Percentiles rank a stretch among this genome's conserved stretches.
These are phyloP conservation scores for Syzygium syzygioides DNA, from an alignment of 441 rosid species.

Conservation along the genomic window DNA sequence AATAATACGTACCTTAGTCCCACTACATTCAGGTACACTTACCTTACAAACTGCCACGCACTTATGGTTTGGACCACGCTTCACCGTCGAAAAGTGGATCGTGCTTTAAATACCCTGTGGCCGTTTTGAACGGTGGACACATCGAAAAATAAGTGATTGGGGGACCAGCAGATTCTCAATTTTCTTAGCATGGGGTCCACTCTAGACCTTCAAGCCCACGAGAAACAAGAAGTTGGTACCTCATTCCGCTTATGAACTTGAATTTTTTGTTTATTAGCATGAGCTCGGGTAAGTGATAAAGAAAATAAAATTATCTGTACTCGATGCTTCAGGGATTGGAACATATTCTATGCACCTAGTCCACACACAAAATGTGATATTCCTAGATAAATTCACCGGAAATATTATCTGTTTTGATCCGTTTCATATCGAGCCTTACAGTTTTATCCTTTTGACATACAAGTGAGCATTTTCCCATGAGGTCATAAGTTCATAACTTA, in stretches of 20 bases:
- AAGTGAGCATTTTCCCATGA: too few species aligned
- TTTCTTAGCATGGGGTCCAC: not conserved
- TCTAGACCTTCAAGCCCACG: not conserved
- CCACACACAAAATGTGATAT: not conserved
- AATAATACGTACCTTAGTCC: not conserved
- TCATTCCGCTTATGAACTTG: not conserved
- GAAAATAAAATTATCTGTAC: not conserved
- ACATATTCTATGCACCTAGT: not conserved
- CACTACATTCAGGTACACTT: not conserved
- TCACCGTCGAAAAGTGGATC: fast-evolving
- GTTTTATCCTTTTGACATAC: too few species aligned
- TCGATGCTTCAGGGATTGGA: too few species aligned
- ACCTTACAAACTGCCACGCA: fast-evolving
- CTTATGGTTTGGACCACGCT: not conserved
- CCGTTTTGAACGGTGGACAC: not conserved
- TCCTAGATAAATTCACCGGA: too few species aligned
- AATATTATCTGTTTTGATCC: too few species aligned
- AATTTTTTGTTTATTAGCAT: too few species aligned
- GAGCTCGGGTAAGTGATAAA: not conserved
- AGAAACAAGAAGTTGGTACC: too few species aligned
- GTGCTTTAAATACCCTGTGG: not conserved
- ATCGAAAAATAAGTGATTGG: not conserved
- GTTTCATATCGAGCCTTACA: too few species aligned
- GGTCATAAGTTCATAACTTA: too few species aligned
- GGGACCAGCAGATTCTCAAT: not conserved